Base-by-base conservation (phyloP, 768 basidiomycete species). In the Amanita muscaria region DNA sequence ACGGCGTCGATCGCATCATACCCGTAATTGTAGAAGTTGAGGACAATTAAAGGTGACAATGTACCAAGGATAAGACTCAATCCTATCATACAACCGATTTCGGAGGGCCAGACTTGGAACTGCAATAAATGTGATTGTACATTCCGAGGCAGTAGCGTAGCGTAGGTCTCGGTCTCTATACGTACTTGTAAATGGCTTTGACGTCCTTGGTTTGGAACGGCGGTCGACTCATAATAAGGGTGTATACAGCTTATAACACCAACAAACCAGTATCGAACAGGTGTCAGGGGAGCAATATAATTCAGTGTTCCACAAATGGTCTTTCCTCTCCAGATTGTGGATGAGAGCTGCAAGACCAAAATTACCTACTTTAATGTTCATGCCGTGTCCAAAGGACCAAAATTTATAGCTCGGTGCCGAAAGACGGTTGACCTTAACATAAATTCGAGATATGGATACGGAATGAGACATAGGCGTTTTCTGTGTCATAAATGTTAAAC, bases 151-250 rank as follows among this genome's bases (percentile, higher is more conserved):
- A n/a, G n/a, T n/a, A n/a, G n/a, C n/a, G n/a, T n/a, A n/a, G n/a
- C n/a, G n/a, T n/a, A n/a, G n/a, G n/a, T n/a, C n/a, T n/a, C n/a
- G n/a, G n/a, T n/a, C n/a, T n/a, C n/a, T n/a, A n/a, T 12, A 44
- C 79, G 62, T 57, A 86, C 85, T 90, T 83, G 66, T 97, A 96
- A 49, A 98, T 97, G 9, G 80, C 81, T 64, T 97, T 96, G 56
- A 98, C 91, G 42, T 98, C 92, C 59, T 96, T 92, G 12, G 92
- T 97, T 62, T 99, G 96, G 70, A 99, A 99, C 1, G 94, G 94
- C 1, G 94, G 94, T n/a, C 86, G 80, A 10, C 96, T 94, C 23
- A 97, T 73, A 24, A 94, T 69, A 40, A 97, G 79, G 1, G 94
- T 99, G 59, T 98, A 98, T 50, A 98, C 66, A 49, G n/a, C n/a